Evolutionary conservation across 306 rosid genomes (phyloP).

Genomic region (Inga leiocalycina): DNA sequence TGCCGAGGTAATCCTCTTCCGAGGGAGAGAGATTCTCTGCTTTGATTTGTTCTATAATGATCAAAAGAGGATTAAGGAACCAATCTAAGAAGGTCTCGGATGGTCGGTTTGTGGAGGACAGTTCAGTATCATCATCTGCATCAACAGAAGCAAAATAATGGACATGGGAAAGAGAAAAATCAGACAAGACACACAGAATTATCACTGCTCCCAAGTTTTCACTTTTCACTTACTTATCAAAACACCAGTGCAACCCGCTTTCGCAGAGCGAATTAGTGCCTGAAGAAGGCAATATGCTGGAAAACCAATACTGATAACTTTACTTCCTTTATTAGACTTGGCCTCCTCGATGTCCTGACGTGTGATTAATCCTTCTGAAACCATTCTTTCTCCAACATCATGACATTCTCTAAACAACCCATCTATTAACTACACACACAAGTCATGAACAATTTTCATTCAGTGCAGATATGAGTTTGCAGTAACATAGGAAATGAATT

Average conservation of each 20-base stretch:
- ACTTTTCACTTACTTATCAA: slow-evolving; percentile 60
- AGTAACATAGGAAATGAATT: neutral
- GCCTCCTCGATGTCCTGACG: slow-evolving; percentile 72
- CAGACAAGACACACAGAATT: neutral
- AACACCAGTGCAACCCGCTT: slow-evolving; percentile 63
- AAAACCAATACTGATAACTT: slow-evolving; percentile 74
- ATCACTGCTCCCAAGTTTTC: neutral
- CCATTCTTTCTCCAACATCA: slow-evolving; percentile 60
- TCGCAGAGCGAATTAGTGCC: slow-evolving; percentile 77
- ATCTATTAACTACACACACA: slow-evolving; percentile 68
- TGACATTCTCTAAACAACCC: slow-evolving; percentile 65
- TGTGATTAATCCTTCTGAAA: slow-evolving; percentile 77
- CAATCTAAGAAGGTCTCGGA: slow-evolving; percentile 78
- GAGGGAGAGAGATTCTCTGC: slow-evolving; percentile 76
- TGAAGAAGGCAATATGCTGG: slow-evolving; percentile 84
- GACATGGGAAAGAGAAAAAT: neutral
- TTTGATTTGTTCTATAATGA: slow-evolving; percentile 86
- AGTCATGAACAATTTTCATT: slow-evolving; percentile 33
- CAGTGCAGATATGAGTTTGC: slow-evolving; percentile 22
- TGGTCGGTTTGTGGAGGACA: slow-evolving; percentile 79
- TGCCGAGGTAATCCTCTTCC: slow-evolving; percentile 81
- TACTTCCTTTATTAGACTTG: slow-evolving; percentile 67
- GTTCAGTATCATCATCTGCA: slow-evolving; percentile 77
- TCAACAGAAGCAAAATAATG: slow-evolving; percentile 11
- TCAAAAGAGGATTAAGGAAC: slow-evolving; percentile 86